Evolutionary conservation across 2,329 filamentous ascomycete species (phyloP).

Genomic region (Reticulascus tulasneorum): DNA sequence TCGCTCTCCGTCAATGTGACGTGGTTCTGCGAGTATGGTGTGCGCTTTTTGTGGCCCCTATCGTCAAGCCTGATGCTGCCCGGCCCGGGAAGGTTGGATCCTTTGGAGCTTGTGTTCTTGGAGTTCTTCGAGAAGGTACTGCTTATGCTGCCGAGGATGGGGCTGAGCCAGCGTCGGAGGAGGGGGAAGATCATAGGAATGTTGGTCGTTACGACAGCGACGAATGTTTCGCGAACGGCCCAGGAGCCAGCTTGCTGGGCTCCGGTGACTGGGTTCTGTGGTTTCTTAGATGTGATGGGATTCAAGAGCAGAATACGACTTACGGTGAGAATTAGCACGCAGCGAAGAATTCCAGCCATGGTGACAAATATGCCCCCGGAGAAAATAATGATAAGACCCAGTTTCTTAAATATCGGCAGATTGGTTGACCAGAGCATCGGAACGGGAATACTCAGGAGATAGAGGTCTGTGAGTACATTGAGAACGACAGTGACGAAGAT

Average conservation of each 20-base stretch:
- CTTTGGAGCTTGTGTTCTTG: constrained; percentile 5
- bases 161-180: constrained; percentile 7
- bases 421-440: constrained; percentile 21
- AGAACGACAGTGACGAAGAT: constrained; percentile 13
- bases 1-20: constrained; percentile 8
- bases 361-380: constrained; percentile 36
- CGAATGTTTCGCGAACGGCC: constrained; percentile 16
- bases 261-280: constrained; percentile 9
- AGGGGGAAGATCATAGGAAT: constrained; percentile 13
- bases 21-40: constrained; percentile 7
- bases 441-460: constrained; percentile 15
- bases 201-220: constrained; percentile 16
- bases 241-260: constrained; percentile 10
- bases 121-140: constrained; percentile 4
- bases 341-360: constrained; percentile 32
- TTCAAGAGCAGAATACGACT: background rate
- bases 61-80: constrained; percentile 10
- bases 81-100: constrained; percentile 4
- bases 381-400: constrained; percentile 34
- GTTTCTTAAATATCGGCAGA: constrained; percentile 22
- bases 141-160: constrained; percentile 6
- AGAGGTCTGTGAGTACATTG: constrained; percentile 17
- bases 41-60: constrained; percentile 4
- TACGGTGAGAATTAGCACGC: constrained; percentile 23
- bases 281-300: background rate